Percentiles rank a stretch among this genome's conserved stretches.
Conservation (phyloP, 2,329 filamentous ascomycete species). For the Magnaporthiopsis incrustans region DNA sequence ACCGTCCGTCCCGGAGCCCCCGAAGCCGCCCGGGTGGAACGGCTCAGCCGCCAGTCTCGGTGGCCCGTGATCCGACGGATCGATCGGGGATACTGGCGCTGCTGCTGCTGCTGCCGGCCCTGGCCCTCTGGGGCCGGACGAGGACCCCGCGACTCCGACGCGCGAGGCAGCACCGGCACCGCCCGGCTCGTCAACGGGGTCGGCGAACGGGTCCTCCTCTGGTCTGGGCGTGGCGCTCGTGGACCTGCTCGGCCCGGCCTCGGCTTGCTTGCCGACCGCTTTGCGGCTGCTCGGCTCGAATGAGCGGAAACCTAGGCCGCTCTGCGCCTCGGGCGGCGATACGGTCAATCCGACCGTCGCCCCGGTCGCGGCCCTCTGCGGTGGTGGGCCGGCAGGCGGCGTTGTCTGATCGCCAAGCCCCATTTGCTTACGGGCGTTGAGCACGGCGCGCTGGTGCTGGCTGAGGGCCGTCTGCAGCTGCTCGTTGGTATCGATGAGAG, state of each 20-base stretch:
- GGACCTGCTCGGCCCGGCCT: conserved; percentile 5
- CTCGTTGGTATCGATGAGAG: conserved; percentile 89
- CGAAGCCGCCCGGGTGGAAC: conserved; percentile 14
- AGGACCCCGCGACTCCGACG: too few species aligned
- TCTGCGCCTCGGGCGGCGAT: not conserved
- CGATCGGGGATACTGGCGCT: too few species aligned
- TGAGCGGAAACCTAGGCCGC: too few species aligned
- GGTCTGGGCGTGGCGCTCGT: conserved; percentile 11
- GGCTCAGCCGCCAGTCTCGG: not conserved
- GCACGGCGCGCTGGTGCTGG: conserved; percentile 73
- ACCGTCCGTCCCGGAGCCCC: conserved; percentile 3
- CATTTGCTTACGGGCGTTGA: conserved; percentile 46
- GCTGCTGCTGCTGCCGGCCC: too few species aligned
- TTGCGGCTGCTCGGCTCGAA: conserved; percentile 13
- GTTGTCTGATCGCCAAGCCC: conserved; percentile 9
- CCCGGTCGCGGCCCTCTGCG: not conserved
- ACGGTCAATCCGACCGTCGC: conserved; percentile 6
- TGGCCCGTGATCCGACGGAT: not conserved
- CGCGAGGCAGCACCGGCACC: too few species aligned
- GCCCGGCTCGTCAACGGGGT: conserved; percentile 12
- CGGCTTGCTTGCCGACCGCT: conserved; percentile 15
- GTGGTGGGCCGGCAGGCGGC: not conserved
- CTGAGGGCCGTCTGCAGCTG: conserved; percentile 75
- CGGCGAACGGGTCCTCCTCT: conserved; percentile 19
- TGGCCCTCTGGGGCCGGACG: not conserved